Conservation (phyloP, 345 rosid genomes). For the Citropsis articulata region DNA sequence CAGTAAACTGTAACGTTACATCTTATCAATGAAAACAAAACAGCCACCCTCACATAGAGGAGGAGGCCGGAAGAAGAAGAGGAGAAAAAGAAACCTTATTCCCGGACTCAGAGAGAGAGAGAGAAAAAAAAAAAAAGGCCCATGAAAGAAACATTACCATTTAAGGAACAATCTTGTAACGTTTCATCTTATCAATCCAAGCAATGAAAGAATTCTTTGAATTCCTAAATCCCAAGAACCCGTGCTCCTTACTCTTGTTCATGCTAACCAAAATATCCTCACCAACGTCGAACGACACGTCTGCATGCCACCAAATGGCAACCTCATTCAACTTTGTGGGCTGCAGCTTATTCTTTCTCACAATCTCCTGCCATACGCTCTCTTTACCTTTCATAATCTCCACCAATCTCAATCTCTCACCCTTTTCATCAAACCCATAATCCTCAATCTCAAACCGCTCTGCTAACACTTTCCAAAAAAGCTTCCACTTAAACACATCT, state of each 20-base stretch:
- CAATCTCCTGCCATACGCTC: conserved; percentile 72
- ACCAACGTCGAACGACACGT: conserved; percentile 13
- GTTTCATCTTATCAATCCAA: conserved; percentile 79
- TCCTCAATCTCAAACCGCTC: conserved; percentile 81
- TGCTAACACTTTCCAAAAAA: conserved; percentile 70
- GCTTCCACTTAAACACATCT: conserved; percentile 82
- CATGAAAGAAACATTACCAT: too few relatives aligned
- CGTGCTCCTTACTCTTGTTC: conserved; percentile 83
- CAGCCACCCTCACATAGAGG: too few relatives aligned
- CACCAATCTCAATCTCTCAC: conserved; percentile 43
- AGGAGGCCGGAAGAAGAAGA: too few relatives aligned
- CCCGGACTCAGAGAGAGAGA: too few relatives aligned
- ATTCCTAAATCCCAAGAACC: too few relatives aligned
- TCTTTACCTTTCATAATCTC: conserved; percentile 73
- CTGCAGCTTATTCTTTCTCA: conserved; percentile 54
- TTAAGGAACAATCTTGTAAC: conserved; percentile 69
- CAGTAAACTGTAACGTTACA: too few relatives aligned
- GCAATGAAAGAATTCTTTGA: conserved; percentile 31
- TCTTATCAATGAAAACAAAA: too few relatives aligned
- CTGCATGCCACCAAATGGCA: conserved; percentile 66
- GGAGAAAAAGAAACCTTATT: too few relatives aligned
- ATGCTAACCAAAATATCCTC: conserved; percentile 24
- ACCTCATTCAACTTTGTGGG: conserved; percentile 51
- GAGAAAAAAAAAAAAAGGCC: too few relatives aligned
- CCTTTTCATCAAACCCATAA: conserved; percentile 53